A percentile compares a stretch with the other conserved stretches of the same genome.
Conservation (phyloP, 768 basidiomycete species). For the Rhodotorula babjevae region DNA sequence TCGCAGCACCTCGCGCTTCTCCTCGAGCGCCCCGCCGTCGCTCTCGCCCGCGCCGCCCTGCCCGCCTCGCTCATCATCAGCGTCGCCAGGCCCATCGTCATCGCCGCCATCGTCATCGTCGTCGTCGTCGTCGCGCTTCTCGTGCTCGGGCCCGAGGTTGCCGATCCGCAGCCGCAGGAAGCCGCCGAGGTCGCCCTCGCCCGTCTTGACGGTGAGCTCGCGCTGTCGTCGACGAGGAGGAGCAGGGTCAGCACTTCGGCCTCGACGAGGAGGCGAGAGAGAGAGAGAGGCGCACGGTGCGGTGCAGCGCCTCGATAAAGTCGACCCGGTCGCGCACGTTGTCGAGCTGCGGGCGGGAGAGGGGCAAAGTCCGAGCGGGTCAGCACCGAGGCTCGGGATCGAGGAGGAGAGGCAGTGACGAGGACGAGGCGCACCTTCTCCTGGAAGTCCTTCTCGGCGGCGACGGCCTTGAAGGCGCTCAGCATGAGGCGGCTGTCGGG, state of each 20-base stretch:
- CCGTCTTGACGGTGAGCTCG: constrained; percentile 60
- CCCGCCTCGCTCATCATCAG: background rate
- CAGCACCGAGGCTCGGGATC: background rate
- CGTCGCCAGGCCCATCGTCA: background rate
- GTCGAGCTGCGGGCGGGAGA: constrained; percentile 52
- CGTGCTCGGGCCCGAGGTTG: constrained; percentile 21
- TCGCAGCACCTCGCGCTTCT: too few species aligned
- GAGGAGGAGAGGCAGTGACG: background rate
- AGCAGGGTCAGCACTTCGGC: too few species aligned
- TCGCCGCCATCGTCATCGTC: constrained; percentile 6
- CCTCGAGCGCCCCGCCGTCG: background rate
- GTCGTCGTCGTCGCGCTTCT: constrained; percentile 26
- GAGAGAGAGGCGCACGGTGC: constrained; percentile 50
- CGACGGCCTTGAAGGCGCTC: constrained; percentile 65
- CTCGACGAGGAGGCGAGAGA: background rate
- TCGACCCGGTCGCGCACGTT: constrained; percentile 70
- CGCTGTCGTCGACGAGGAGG: constrained; percentile 40
- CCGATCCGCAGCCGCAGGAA: constrained; percentile 31
- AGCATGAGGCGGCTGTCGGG: constrained; percentile 75
- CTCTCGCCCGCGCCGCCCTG: background rate
- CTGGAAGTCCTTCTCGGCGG: constrained; percentile 70
- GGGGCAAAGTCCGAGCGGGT: too few species aligned
- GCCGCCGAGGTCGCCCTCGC: constrained; percentile 35
- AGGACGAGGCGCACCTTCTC: constrained; percentile 47
- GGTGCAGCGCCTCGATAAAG: constrained; percentile 78